A percentile compares a stretch with the other conserved stretches of the same genome.
These are phyloP conservation scores for Lobosporangium transversale DNA, from an alignment of 192 early-diverging fungal species.

Conservation along the genomic window DNA sequence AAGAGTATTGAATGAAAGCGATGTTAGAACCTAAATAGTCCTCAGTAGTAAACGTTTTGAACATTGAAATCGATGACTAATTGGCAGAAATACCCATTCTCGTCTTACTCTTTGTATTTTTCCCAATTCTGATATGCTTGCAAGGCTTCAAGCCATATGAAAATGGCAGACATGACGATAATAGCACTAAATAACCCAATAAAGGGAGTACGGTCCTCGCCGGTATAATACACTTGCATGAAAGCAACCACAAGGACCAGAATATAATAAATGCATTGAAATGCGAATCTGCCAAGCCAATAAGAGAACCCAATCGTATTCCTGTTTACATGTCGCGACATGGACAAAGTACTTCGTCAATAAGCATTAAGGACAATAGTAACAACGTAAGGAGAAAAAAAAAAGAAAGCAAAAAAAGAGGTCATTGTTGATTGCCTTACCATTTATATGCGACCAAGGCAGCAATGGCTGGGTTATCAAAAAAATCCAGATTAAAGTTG, in stretches of 20 bases:
- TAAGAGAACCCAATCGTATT: constrained; percentile 2
- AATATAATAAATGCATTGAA: constrained; percentile 9
- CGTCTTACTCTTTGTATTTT: constrained; percentile 11
- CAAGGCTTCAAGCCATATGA: constrained; percentile 15
- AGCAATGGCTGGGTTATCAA: constrained; percentile 32
- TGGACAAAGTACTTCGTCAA: too few relatives aligned
- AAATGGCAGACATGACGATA: background rate
- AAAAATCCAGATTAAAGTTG: constrained; percentile 20
- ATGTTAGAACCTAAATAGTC: background rate
- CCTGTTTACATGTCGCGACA: too few relatives aligned
- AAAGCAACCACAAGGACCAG: constrained; percentile 4
- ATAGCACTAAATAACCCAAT: constrained; percentile 21
- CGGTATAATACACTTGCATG: constrained; percentile 11
- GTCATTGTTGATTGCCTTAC: constrained; percentile 5
- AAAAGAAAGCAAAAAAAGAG: background rate
- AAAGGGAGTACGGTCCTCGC: too few relatives aligned
- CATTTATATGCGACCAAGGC: constrained; percentile 30
- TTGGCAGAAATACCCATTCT: background rate
- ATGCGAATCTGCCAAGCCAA: background rate
- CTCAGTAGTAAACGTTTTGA: background rate
- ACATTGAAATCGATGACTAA: background rate
- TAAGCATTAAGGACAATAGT: too few relatives aligned
- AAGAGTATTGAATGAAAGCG: background rate
- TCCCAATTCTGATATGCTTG: constrained; percentile 1
- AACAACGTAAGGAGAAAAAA: background rate